Conservation (phyloP, 305 asterid species). For the Euphrasia arctica region DNA sequence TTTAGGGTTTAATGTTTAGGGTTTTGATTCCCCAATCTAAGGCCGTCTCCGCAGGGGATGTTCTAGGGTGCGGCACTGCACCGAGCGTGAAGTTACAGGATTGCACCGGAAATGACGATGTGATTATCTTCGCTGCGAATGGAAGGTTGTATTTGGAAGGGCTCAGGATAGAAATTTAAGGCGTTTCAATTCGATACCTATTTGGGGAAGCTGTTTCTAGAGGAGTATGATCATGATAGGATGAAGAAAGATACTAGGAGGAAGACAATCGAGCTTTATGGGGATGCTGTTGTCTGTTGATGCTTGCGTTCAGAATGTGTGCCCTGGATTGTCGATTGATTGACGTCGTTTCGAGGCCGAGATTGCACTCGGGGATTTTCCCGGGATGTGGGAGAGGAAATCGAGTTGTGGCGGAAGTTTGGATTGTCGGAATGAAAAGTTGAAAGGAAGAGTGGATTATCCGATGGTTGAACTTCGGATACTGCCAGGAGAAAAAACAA, state of each 20-base stretch:
- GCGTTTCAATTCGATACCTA: constrained; percentile 83
- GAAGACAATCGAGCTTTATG: constrained; percentile 74
- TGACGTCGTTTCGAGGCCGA: constrained; percentile 92
- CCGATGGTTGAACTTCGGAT: constrained; percentile 85
- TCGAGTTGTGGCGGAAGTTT: constrained; percentile 25
- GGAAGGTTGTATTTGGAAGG: constrained; percentile 97
- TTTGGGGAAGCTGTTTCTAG: constrained; percentile 76
- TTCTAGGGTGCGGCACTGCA: constrained; percentile 87
- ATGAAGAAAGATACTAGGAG: constrained; percentile 73
- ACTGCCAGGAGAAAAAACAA: constrained; percentile 36
- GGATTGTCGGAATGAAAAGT: constrained; percentile 40
- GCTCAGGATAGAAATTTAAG: constrained; percentile 19
- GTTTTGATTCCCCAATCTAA: constrained; percentile 77
- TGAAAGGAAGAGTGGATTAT: constrained; percentile 48
- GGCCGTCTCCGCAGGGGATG: constrained; percentile 94
- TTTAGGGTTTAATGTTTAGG: constrained; percentile 52
- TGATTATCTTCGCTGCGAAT: constrained; percentile 80
- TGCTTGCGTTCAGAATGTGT: constrained; percentile 93
- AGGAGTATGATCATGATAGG: constrained; percentile 89
- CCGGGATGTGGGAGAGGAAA: constrained; percentile 96
- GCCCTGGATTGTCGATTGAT: constrained; percentile 91
- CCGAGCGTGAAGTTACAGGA: constrained; percentile 53
- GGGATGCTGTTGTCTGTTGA: constrained; percentile 57
- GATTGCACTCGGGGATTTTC: constrained; percentile 86
- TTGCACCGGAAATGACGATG: constrained; percentile 29